A percentile compares a stretch with the other conserved stretches of the same genome.
These are phyloP conservation scores for Lycium barbarum DNA, from an alignment of 257 asterid genomes.

Conservation along the genomic window DNA sequence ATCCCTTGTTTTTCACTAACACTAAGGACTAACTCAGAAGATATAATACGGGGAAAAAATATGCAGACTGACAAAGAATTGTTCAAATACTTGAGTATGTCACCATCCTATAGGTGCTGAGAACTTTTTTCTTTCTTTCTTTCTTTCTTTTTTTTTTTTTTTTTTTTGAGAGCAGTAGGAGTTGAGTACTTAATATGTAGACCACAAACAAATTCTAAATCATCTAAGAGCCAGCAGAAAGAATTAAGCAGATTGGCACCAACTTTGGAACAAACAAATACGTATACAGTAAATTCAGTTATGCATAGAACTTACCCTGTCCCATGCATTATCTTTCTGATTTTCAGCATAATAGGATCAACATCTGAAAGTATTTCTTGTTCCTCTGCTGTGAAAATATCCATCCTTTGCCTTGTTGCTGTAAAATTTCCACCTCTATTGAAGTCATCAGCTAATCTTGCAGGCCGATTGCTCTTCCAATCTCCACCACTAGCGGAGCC, in stretches of 20 bases:
- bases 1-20: slow-evolving; percentile 8
- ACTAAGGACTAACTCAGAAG: slow-evolving; percentile 16
- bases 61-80: slow-evolving; percentile 10
- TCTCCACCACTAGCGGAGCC: slow-evolving; percentile 63
- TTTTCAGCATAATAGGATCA: slow-evolving; percentile 71
- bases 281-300: neutral
- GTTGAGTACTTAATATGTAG: slow-evolving; percentile 14
- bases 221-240: neutral
- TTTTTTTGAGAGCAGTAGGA: neutral
- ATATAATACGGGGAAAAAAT: neutral
- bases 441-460: slow-evolving; percentile 57
- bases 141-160: neutral
- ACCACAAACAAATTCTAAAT: slow-evolving; percentile 11
- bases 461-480: slow-evolving; percentile 59
- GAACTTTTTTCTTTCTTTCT: neutral
- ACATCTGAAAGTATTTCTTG: slow-evolving; percentile 70
- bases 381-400: slow-evolving; percentile 81
- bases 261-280: neutral
- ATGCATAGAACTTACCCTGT: slow-evolving; percentile 59
- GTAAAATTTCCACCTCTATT: slow-evolving; percentile 53
- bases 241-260: neutral
- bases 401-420: slow-evolving; percentile 67
- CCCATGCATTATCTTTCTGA: slow-evolving; percentile 72
- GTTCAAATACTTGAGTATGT: slow-evolving; percentile 12
- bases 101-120: neutral